Conservation (phyloP, 805 yeast genomes). For the Lipomyces spencermartinsiae region DNA sequence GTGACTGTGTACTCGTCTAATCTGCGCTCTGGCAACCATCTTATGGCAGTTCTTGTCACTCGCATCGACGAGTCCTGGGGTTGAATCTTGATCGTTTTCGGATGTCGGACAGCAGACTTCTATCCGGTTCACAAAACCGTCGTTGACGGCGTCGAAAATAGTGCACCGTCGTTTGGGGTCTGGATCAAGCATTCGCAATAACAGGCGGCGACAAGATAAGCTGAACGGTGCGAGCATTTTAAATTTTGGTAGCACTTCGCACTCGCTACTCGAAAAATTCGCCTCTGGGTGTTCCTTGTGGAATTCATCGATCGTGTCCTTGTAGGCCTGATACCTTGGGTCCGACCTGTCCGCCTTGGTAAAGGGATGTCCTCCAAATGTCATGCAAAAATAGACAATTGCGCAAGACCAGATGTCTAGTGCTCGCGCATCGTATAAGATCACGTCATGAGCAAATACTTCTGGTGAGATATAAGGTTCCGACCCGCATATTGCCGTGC, state of each 20-base stretch:
- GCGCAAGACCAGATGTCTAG: conserved; percentile 95
- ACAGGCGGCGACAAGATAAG: conserved; percentile 50
- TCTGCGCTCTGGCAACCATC: conserved; percentile 20
- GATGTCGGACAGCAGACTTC: conserved; percentile 38
- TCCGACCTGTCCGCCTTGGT: conserved; percentile 43
- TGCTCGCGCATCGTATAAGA: conserved; percentile 72
- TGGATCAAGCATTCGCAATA: conserved; percentile 79
- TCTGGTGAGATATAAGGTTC: conserved; percentile 93
- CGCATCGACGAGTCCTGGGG: conserved; percentile 18
- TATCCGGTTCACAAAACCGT: conserved; percentile 66
- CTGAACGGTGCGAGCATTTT: conserved; percentile 32
- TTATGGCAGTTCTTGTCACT: conserved; percentile 24
- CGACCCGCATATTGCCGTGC: conserved; percentile 83
- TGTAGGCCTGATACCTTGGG: conserved; percentile 37
- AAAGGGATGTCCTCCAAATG: conserved; percentile 45
- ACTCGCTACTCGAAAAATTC: conserved; percentile 25
- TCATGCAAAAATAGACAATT: conserved; percentile 89
- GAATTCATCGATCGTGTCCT: conserved; percentile 23
- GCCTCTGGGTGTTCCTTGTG: conserved; percentile 32
- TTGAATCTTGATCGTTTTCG: conserved; percentile 9
- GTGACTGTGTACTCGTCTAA: conserved; percentile 31
- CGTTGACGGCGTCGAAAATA: conserved; percentile 73
- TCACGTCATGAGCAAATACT: conserved; percentile 47
- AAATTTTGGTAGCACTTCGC: conserved; percentile 27
- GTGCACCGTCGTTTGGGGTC: conserved; percentile 80